Base-by-base conservation (phyloP, 1,139 yeast species). In the Scheffersomyces illinoinensis region DNA sequence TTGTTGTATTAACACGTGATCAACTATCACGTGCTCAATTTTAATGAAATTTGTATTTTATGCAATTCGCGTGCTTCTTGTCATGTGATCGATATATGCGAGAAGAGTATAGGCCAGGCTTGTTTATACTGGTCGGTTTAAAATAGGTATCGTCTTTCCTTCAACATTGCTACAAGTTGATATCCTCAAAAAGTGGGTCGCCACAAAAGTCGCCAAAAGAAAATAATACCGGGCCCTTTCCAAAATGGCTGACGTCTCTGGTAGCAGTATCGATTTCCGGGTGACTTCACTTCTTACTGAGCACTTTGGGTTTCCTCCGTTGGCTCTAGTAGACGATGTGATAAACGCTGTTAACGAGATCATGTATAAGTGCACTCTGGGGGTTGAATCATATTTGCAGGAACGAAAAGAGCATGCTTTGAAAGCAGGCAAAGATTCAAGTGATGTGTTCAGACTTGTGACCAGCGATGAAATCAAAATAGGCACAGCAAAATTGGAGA, bases 271-370 rank as follows among this genome's bases (percentile, higher is more conserved):
- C 7, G 84, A 79, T 56, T 72, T 75, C 66, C 73, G 80, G 53
- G 76, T 85, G 26, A 84, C 88, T 21, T 83, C 88, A 53, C 73
- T 90, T 47, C 77, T 93, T 58, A 91, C 97, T 0, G 98, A 93
- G 71, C 97, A 92, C 70, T 76, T 93, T 54, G 97, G 92, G 46
- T 91, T 85, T 68, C 91, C 96, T 8, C 97, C 98, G 0, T 82
- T 93, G n/a, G 86, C 95, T 0, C 77, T 93, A 26, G 84, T 93
- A 7, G 98, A 93, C 69, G 97, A 93, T 68, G 89, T 93, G 20
- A 91, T 93, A 67, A 93, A 93, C 72, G 91, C 93, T 0, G 96
- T 91, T 26, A 93, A 93, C 68, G 93, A 88, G 59, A 85, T 92
- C 48, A 84, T 93, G 85, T 91, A 91, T 74, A 88, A 89, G 66